Percentiles rank a stretch among this genome's conserved stretches.
Evolutionary conservation across 2,329 filamentous ascomycete species (phyloP).

Genomic region (Hortaea sp.): DNA sequence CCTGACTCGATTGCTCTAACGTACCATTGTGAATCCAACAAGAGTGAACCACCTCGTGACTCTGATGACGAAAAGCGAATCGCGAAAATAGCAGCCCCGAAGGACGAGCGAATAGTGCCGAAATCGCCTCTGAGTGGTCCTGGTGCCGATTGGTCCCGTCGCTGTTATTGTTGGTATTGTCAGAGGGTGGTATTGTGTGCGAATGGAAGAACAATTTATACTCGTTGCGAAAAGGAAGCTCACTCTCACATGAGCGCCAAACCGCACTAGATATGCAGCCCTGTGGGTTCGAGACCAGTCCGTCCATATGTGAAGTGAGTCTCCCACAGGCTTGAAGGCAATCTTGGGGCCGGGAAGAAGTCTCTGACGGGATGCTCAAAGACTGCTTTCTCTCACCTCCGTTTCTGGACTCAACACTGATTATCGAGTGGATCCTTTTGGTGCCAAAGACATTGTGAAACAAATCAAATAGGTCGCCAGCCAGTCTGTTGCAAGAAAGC

Average conservation of each 20-base stretch:
- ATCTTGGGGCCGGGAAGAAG: too few species aligned
- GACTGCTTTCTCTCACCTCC: too few species aligned
- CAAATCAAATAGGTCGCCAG: too few species aligned
- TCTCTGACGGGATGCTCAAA: too few species aligned
- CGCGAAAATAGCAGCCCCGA: background rate
- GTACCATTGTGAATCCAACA: slow-evolving; percentile 1
- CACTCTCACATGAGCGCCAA: slow-evolving; percentile 1
- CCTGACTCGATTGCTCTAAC: background rate
- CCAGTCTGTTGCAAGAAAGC: too few species aligned
- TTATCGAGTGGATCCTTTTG: too few species aligned
- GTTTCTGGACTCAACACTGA: too few species aligned
- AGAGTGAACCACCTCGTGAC: slow-evolving; percentile 3
- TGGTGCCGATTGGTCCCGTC: background rate
- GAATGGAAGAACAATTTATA: background rate
- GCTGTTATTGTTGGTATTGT: slow-evolving; percentile 1
- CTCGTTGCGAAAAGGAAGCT: slow-evolving; percentile 2
- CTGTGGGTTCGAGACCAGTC: slow-evolving; percentile 1
- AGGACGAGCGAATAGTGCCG: background rate
- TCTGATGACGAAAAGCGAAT: slow-evolving; percentile 3
- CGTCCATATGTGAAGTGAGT: background rate
- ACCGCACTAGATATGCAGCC: background rate
- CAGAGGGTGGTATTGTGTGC: slow-evolving; percentile 5
- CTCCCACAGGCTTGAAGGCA: too few species aligned
- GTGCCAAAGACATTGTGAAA: too few species aligned
- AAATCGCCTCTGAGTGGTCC: background rate